Base-by-base conservation (phyloP, 2,329 filamentous ascomycete genomes). In the Penicillium glabrum region DNA sequence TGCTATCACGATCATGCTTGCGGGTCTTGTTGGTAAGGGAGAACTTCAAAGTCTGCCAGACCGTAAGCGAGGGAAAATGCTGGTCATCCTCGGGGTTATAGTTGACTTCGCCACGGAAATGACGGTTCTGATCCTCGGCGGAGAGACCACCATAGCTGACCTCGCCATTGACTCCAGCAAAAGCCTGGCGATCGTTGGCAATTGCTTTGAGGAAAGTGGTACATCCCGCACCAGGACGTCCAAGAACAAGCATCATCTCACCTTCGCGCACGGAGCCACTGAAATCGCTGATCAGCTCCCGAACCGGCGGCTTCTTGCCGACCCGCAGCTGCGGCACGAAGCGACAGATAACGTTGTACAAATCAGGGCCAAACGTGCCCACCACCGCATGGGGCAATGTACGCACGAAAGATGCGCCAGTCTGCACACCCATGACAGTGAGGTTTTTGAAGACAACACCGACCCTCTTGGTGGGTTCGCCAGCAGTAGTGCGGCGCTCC, bases 21-120 rank as follows among this genome's bases (percentile, higher is more conserved):
- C 83, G 87, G 9, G 88, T 91, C 76, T 91, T 91, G 75, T 86
- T 91, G 72, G 86, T 83, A 48, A 93, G 77, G 0, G 89, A 88
- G 66, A 93, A 93, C 4, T 83, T 85, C 43, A 93, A 77, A 0
- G 90, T 93, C 72, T 92, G 88, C 82, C 88, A 89, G 0, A 93
- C 90, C 6, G 86, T 91, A 35, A 93, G 78, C 1, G 82, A 81
- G 3, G 90, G 86, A 67, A 92, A 87, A 70, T 93, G 90, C 19
- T 85, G 80, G 66, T 92, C 89, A 62, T 91, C 89, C 70, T 93
- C 89, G 16, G 84, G 84, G 64, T 90, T 91, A 72, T 92, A 93
- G 64, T 87, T 88, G 67, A 91, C 88, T 70, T 93, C 89, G 35
- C 89, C 89, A 46, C 88, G 81, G 71, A 89, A 92, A 60, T 83